Evolutionary conservation across 768 basidiomycete genomes (phyloP).

Genomic region (Fomitopsis pulvina): DNA sequence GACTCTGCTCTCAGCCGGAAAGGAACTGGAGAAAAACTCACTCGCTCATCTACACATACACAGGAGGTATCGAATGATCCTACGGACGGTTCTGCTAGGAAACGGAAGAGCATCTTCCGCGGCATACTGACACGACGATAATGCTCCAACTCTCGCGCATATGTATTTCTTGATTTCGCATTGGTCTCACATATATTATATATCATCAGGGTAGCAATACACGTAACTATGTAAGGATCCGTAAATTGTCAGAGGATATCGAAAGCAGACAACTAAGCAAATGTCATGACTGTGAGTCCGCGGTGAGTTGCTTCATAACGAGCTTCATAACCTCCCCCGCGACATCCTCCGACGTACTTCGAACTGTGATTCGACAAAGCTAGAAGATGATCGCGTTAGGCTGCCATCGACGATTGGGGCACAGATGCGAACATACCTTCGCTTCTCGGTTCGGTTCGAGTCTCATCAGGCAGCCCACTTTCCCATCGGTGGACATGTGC

Average conservation of each 20-base stretch:
- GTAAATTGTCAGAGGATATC: background rate
- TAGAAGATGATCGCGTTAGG: slow-evolving; percentile 25
- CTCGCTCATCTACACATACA: slow-evolving; percentile 6
- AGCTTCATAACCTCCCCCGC: slow-evolving; percentile 61
- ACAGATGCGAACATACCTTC: slow-evolving; percentile 49
- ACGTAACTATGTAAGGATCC: slow-evolving; percentile 5
- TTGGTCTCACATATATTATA: slow-evolving; percentile 6
- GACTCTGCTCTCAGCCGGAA: slow-evolving; percentile 20
- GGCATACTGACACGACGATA: slow-evolving; percentile 34
- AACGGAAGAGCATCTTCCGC: slow-evolving; percentile 33
- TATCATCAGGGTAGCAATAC: slow-evolving; percentile 1
- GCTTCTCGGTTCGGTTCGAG: slow-evolving; percentile 95
- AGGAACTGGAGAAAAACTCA: background rate
- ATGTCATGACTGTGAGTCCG: slow-evolving; percentile 12
- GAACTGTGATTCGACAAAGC: slow-evolving; percentile 89
- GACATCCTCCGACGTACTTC: slow-evolving; percentile 93
- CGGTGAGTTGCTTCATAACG: slow-evolving; percentile 33
- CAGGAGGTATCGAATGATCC: slow-evolving; percentile 6
- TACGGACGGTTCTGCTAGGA: slow-evolving; percentile 19
- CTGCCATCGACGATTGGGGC: background rate
- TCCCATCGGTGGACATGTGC: slow-evolving; percentile 86
- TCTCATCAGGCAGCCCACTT: slow-evolving; percentile 90
- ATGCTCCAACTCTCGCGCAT: background rate
- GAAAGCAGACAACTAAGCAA: background rate
- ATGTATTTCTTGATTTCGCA: background rate